Evolutionary conservation across 2,329 filamentous ascomycete species (phyloP).

Genomic region (Nemania sp.): DNA sequence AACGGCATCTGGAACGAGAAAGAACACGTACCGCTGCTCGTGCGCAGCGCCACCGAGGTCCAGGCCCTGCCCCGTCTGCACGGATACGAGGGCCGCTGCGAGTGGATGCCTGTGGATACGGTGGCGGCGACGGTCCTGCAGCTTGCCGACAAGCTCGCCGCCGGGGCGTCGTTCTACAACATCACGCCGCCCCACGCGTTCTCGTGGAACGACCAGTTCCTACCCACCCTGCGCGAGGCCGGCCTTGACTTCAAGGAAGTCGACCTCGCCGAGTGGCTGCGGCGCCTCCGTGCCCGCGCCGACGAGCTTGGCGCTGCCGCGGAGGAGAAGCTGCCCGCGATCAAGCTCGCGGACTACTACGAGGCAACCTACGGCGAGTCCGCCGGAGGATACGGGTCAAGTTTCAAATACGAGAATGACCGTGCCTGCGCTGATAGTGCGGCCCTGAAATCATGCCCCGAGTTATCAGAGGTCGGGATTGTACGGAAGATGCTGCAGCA

Average conservation of each 20-base stretch:
- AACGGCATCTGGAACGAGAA: constrained; percentile 37
- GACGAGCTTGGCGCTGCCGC: constrained; percentile 31
- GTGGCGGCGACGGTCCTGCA: constrained; percentile 35
- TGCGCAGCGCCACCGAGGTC: constrained; percentile 31
- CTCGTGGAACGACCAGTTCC: constrained; percentile 41
- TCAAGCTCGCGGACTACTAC: constrained; percentile 35
- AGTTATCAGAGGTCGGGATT: constrained; percentile 29
- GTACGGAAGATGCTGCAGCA: constrained; percentile 35
- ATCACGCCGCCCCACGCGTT: constrained; percentile 38
- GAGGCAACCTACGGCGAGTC: constrained; percentile 27
- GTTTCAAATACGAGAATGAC: constrained; percentile 28
- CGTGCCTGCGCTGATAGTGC: constrained; percentile 30
- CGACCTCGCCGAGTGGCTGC: constrained; percentile 40
- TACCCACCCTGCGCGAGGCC: constrained; percentile 34
- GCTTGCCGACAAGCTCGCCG: constrained; percentile 23
- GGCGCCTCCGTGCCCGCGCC: constrained; percentile 33
- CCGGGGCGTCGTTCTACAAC: constrained; percentile 32
- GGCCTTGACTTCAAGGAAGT: constrained; percentile 43
- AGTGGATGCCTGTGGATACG: constrained; percentile 41
- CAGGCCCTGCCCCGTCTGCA: constrained; percentile 31
- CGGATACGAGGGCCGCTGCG: constrained; percentile 32
- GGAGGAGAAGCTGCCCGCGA: constrained; percentile 31
- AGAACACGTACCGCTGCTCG: constrained; percentile 35
- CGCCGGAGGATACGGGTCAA: constrained; percentile 4
- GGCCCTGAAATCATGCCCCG: constrained; percentile 32